Conservation (phyloP, 129 eudicot genomes). For the Kitagawia praeruptora region DNA sequence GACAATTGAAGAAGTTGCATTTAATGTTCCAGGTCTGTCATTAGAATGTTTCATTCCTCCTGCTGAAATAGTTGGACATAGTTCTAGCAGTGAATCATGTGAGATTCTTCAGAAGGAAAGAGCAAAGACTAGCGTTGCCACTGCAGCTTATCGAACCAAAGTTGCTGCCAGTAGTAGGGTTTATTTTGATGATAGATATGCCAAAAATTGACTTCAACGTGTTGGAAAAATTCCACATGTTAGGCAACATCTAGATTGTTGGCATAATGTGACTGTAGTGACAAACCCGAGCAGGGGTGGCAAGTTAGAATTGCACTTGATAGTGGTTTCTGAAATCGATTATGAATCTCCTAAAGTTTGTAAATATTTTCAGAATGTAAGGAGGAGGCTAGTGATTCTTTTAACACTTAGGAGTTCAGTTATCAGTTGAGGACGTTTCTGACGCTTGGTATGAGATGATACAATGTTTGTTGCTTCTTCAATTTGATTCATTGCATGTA, state of each 20-base stretch:
- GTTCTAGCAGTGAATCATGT: slow-evolving; percentile 39
- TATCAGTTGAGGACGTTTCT: background rate
- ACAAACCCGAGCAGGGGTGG: background rate
- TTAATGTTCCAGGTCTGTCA: slow-evolving; percentile 76
- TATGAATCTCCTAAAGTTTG: background rate
- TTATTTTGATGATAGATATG: background rate
- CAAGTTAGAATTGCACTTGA: background rate
- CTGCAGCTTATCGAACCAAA: slow-evolving; percentile 54
- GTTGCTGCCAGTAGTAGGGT: slow-evolving; percentile 27
- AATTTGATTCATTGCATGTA: background rate
- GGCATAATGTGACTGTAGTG: background rate
- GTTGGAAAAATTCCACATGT: background rate
- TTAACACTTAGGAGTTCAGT: background rate
- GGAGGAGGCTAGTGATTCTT: background rate
- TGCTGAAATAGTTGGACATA: slow-evolving; percentile 49
- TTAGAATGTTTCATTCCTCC: slow-evolving; percentile 83
- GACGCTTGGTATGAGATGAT: background rate
- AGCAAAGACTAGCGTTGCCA: slow-evolving; percentile 39
- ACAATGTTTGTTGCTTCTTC: background rate
- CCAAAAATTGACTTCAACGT: background rate
- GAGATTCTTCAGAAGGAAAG: slow-evolving; percentile 50
- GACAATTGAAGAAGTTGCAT: slow-evolving; percentile 91
- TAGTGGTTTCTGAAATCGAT: background rate
- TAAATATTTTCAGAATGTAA: background rate
- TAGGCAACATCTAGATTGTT: background rate